Evolutionary conservation across 371 early-diverging fungal species (phyloP).

Genomic region (Saksenaea vasiformis): DNA sequence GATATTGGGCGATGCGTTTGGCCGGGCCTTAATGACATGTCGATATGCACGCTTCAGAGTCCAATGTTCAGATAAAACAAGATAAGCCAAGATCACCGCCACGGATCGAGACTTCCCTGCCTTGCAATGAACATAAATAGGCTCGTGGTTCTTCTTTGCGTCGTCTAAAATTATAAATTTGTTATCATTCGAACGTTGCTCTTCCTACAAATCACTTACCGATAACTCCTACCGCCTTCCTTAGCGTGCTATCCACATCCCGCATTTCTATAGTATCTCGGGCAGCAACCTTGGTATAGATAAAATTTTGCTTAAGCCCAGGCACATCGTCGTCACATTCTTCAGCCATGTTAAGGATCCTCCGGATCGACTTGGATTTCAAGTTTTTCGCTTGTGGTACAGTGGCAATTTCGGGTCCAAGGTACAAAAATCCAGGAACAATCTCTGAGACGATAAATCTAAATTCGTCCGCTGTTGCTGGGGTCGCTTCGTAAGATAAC

Average conservation of each 20-base stretch:
- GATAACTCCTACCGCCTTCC: slow-evolving; percentile 56
- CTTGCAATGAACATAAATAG: slow-evolving; percentile 86
- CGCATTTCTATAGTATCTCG: slow-evolving; percentile 64
- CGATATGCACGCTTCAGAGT: slow-evolving; percentile 73
- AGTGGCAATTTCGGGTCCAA: slow-evolving; percentile 62
- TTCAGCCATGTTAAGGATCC: slow-evolving; percentile 66
- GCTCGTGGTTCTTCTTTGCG: slow-evolving; percentile 44
- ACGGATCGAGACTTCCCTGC: slow-evolving; percentile 85
- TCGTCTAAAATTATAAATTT: slow-evolving; percentile 25
- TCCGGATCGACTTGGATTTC: slow-evolving; percentile 40
- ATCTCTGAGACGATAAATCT: slow-evolving; percentile 60
- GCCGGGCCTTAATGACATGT: slow-evolving; percentile 66
- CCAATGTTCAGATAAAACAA: slow-evolving; percentile 70
- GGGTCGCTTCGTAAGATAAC: slow-evolving; percentile 20
- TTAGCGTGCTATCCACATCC: slow-evolving; percentile 55
- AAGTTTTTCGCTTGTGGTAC: slow-evolving; percentile 43
- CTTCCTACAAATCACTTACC: slow-evolving; percentile 36
- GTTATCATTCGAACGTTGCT: not conserved
- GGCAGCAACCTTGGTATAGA: slow-evolving; percentile 58
- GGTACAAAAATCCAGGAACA: slow-evolving; percentile 55
- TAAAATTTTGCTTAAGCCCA: slow-evolving; percentile 37
- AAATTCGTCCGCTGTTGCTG: slow-evolving; percentile 29
- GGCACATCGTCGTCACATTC: slow-evolving; percentile 66
- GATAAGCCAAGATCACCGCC: slow-evolving; percentile 76
- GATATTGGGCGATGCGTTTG: slow-evolving; percentile 80